Evolutionary conservation across 2,329 filamentous ascomycete species (phyloP).

Genomic region (Fusarium ramigenum): DNA sequence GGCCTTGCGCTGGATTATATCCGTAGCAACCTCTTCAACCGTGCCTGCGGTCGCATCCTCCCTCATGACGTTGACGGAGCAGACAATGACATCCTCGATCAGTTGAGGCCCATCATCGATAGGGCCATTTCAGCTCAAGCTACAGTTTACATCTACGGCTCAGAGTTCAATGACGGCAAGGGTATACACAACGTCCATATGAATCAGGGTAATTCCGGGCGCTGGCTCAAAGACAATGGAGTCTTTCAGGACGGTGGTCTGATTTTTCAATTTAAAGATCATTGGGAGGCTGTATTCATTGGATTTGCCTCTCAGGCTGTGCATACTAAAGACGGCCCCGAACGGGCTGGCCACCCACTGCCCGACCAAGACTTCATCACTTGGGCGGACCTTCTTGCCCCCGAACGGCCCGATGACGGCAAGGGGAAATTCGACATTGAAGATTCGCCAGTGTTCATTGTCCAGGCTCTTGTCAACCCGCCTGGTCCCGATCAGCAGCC

Average conservation of each 20-base stretch:
- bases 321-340: neutral
- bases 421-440: neutral
- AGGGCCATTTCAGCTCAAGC: neutral
- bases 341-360: neutral
- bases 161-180: neutral
- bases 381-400: neutral
- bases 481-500: neutral
- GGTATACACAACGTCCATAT: neutral
- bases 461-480: neutral
- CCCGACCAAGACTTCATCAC: neutral
- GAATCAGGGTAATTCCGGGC: neutral
- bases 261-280: neutral
- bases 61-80: neutral
- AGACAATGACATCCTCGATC: neutral
- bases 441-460: neutral
- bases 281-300: neutral
- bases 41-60: neutral
- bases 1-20: neutral
- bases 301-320: neutral
- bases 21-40: neutral
- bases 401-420: neutral
- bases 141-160: neutral
- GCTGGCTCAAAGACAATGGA: neutral
- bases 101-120: neutral
- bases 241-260: neutral